Percentiles rank a stretch among this genome's conserved stretches.
These are phyloP conservation scores for Claviceps fusiformis DNA, from an alignment of 2,329 filamentous ascomycete species.

Conservation along the genomic window DNA sequence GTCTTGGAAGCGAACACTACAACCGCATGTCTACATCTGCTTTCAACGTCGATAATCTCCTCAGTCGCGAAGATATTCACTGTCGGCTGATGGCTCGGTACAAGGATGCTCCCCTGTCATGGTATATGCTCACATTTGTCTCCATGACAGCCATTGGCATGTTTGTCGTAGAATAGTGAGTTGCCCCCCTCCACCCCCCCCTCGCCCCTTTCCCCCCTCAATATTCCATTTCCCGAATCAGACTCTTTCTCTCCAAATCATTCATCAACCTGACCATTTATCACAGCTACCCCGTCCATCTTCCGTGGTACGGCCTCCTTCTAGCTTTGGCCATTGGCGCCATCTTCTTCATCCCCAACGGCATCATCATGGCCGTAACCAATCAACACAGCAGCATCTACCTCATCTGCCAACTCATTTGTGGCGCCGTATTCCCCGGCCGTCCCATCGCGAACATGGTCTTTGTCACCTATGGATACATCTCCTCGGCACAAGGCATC, in stretches of 20 bases:
- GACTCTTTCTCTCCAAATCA: not conserved
- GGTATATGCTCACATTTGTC: conserved; percentile 66
- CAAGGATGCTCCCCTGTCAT: conserved; percentile 64
- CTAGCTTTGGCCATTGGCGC: conserved; percentile 66
- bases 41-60: conserved; percentile 37
- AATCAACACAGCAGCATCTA: conserved; percentile 83
- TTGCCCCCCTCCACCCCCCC: not conserved
- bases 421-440: conserved; percentile 69
- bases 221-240: not conserved
- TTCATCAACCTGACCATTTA: not conserved
- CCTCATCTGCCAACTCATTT: conserved; percentile 74
- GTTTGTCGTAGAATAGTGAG: conserved; percentile 68
- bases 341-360: conserved; percentile 77
- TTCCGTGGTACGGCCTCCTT: conserved; percentile 77
- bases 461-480: conserved; percentile 84
- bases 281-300: conserved; percentile 57
- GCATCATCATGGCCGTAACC: conserved; percentile 86
- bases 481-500: conserved; percentile 75
- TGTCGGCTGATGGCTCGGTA: conserved; percentile 74
- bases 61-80: conserved; percentile 68
- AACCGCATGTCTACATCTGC: conserved; percentile 21
- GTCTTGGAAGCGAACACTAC: conserved; percentile 10
- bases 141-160: conserved; percentile 68
- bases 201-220: not conserved
- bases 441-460: conserved; percentile 87